Percentiles rank a stretch among this genome's conserved stretches.
phyloP scores from a whole-genome alignment of 331 rosid species.

The Malus hybrid region DNA sequence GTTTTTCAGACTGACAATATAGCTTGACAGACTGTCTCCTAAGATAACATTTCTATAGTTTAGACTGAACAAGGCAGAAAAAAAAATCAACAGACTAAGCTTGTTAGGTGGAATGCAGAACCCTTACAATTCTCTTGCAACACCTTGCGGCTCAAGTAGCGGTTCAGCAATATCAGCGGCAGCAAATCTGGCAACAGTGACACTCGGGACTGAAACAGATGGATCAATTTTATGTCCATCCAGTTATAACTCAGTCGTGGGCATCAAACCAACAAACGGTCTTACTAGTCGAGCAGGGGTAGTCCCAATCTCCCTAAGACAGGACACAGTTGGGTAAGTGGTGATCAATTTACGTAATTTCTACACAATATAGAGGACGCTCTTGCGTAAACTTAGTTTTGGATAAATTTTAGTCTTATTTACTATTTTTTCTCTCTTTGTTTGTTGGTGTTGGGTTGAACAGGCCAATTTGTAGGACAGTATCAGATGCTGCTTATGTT shows the following conservation, averaged over 20 bases:
- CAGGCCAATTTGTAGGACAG: conserved; percentile 65
- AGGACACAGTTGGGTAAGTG: conserved; percentile 51
- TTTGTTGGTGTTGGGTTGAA: neutral
- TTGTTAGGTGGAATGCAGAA: conserved; percentile 28
- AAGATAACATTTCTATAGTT: too few relatives aligned
- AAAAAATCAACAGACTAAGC: too few relatives aligned
- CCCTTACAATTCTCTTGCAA: conserved; percentile 23
- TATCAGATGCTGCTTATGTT: conserved; percentile 50
- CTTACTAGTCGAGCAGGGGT: conserved; percentile 46
- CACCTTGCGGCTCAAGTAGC: conserved; percentile 53
- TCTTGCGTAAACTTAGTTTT: neutral
- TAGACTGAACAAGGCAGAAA: too few relatives aligned
- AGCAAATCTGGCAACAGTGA: conserved; percentile 40
- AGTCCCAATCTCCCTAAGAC: conserved; percentile 37
- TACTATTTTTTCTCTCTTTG: neutral
- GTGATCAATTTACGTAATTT: neutral
- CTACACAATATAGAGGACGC: neutral
- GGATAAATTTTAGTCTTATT: neutral
- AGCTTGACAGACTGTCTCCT: neutral
- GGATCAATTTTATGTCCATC: conserved; percentile 55
- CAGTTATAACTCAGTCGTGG: conserved; percentile 35
- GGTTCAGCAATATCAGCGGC: conserved; percentile 53
- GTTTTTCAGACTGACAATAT: neutral
- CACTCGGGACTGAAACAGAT: conserved; percentile 51
- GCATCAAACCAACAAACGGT: conserved; percentile 52